phyloP scores from a whole-genome alignment of 345 rosid species.

The Populus deltoides region DNA sequence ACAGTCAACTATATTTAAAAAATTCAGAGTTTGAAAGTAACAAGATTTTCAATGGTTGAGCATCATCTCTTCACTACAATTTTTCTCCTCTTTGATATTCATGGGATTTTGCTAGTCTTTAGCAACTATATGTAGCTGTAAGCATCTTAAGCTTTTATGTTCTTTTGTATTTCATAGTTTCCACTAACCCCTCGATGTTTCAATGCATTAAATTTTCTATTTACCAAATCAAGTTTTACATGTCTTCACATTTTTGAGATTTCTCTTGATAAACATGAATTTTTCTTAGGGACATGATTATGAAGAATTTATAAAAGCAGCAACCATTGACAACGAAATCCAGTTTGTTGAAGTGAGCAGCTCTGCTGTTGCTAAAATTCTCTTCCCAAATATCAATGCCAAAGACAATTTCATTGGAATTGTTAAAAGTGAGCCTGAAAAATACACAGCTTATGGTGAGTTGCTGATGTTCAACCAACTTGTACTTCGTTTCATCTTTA shows the following conservation, averaged over 20 bases:
- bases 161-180: not conserved
- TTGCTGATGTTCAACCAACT: not conserved
- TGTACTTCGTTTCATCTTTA: not conserved
- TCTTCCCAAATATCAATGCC: conserved; percentile 51
- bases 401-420: conserved; percentile 50
- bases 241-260: not conserved
- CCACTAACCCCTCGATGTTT: not conserved
- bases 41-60: not conserved
- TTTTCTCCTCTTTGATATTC: not conserved
- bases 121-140: not conserved
- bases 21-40: not conserved
- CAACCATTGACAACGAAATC: conserved; percentile 55
- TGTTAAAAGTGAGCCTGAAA: conserved; percentile 80
- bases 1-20: not conserved
- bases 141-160: not conserved
- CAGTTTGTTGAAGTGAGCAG: conserved; percentile 64
- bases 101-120: not conserved
- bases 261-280: not conserved
- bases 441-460: conserved; percentile 68
- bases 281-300: conserved; percentile 55
- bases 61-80: not conserved
- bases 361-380: conserved; percentile 46
- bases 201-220: not conserved
- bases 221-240: not conserved
- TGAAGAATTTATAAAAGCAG: conserved; percentile 69